Base-by-base conservation (phyloP, 148 eudicot genomes). In the Cornus suecica region DNA sequence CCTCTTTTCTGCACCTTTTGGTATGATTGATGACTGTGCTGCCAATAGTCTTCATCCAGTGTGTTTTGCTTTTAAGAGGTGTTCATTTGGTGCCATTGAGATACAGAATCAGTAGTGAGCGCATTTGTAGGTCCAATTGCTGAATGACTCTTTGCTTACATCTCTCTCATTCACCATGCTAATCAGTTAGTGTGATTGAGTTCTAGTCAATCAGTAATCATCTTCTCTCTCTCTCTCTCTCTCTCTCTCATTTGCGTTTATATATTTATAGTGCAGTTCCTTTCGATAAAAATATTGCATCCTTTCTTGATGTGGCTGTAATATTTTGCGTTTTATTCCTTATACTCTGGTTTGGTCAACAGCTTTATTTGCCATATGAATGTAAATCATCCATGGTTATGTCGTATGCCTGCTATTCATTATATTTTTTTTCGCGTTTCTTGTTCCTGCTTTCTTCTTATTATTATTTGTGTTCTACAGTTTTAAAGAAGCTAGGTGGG, bases 401-500 rank as follows among this genome's bases (percentile, higher is more conserved):
- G 54, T 24, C 32, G 13, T 20, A 65, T 64, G 60, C 3, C 9
- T 26, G 31, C 32, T 64, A 26, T 74, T 74, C 16, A n/a, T 6
- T 41, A 23, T 66, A 20, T 48, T 51, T 42, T 23, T 32, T 70
- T 25, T 29, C 31, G 14, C n/a, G 28, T 37, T n/a, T 22, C n/a
- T 69, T 26, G n/a, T 58, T 1, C 54, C 15, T 41, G 5, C 58
- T 63, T 65, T 34, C 70, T 68, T n/a, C 48, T 68, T 70, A 2
- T 63, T 31, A 13, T 29, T 22, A 8, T 71, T 41, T 67, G 34
- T 69, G 29, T 74, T 63, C 22, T 66, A 24, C 83, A 86, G 86
- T 62, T 70, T 56, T 24, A 10, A 84, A 77, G 71, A 84, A 78
- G 76, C 65, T 54, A 24, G 77, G 74, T 48, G 78, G 79, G 75